A percentile compares a stretch with the other conserved stretches of the same genome.
Conservation (phyloP, 2,329 filamentous ascomycete genomes). For the Botrytis hyacinthi region DNA sequence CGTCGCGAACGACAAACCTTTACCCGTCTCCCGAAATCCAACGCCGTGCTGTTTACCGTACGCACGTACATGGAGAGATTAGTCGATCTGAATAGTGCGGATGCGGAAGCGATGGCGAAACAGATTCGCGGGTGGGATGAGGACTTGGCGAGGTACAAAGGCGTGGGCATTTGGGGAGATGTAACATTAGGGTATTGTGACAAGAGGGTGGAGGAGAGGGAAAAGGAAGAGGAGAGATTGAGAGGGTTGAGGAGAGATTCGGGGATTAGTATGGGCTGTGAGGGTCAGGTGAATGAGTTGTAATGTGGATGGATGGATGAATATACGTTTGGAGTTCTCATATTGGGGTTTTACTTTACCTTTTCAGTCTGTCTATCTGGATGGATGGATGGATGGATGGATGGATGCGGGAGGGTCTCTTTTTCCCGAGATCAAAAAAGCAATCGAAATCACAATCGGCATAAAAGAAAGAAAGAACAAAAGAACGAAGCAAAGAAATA, state of each 20-base stretch:
- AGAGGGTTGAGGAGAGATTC: not conserved
- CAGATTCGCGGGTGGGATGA: slow-evolving; percentile 47
- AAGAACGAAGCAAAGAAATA: not conserved
- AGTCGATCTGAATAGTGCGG: slow-evolving; percentile 42
- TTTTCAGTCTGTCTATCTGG: not conserved
- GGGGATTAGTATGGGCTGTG: not conserved
- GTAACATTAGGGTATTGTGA: slow-evolving; percentile 27
- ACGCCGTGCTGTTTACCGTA: slow-evolving; percentile 49
- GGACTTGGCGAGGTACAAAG: slow-evolving; percentile 46
- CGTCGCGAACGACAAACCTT: slow-evolving; percentile 52
- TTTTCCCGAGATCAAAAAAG: too few relatives aligned
- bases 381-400: not conserved
- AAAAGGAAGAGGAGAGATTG: not conserved
- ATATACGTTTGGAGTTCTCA: not conserved
- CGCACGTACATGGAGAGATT: slow-evolving; percentile 47
- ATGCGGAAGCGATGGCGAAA: slow-evolving; percentile 44
- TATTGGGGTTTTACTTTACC: not conserved
- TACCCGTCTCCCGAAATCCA: slow-evolving; percentile 44
- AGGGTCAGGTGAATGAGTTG: not conserved
- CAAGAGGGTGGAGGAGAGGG: not conserved
- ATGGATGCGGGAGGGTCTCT: not conserved
- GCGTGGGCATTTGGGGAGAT: slow-evolving; percentile 43
- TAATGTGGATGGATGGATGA: not conserved
- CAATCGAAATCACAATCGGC: too few relatives aligned
- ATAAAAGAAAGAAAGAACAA: too few relatives aligned